Base-by-base conservation (phyloP, 2,329 filamentous ascomycete species). In the Ploettnerulaceae sp. region DNA sequence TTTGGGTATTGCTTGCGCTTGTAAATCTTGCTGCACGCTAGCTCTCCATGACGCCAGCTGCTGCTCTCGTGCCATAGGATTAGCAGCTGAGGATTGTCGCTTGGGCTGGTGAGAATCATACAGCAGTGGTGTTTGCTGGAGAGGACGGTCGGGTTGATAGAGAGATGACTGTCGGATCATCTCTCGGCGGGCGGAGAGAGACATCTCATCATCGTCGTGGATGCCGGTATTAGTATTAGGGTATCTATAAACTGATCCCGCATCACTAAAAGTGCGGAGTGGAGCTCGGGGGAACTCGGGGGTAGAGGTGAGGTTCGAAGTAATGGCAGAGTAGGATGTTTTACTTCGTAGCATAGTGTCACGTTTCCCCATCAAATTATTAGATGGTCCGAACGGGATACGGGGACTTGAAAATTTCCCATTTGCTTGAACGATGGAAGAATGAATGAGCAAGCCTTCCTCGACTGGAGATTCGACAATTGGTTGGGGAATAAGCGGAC, bases 11-110 rank as follows among this genome's bases (percentile, higher is more conserved):
- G 36, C 42, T 5, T 26, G 71, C 31, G 70, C 15, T 18, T 73
- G 70, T n/a, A 84, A 67, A 34, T 86, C 82, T 9, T 79, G 72
- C 15, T 78, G 75, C 2, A 86, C 71, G 1, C 77, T 82, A 54
- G 78, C 75, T 39, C 85, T 76, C 73, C 86, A 89, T 42, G 70
- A 77, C 17, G 82, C 79, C 22, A 89, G 73, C 49, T 78, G 75
- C 0, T 76, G 71, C 46, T 83, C 75, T 29, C 80, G 74, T 9
- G 66, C 69, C 7, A 69, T 15, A 63, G 56, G 61, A 3, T 71
- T 66, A 2, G 70, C 69, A 5, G 71, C 49, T 2, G 64, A 67
- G 15, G 70, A 72, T 42, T 63, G 61, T 22, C 79, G 71, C 54
- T 70, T 68, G 1, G 75, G 76, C 62, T 77, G 76, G 58, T 77